Base-by-base conservation (phyloP, 306 rosid species). In the Cucurbita ficifolia region DNA sequence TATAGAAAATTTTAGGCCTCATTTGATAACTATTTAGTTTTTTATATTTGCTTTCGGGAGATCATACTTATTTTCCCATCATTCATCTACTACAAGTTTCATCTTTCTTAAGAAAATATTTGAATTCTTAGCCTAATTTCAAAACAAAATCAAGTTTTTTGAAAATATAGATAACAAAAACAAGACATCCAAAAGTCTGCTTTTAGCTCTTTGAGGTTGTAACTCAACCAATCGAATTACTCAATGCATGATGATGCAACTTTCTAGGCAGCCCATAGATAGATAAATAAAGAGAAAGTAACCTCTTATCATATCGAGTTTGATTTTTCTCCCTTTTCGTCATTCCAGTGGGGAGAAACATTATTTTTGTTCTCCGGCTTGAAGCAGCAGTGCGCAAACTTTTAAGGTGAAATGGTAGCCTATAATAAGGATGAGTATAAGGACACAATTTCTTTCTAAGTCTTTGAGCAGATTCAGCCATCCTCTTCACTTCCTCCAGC, bases 401-500 rank as follows among this genome's bases (percentile, higher is more conserved):
- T 75, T 54, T 79, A 52, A 91, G 96, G 71, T 69, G 48, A 81
- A 38, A 13, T 11, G 99, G 96, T 13, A 89, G 78, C 80, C 61
- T 84, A 73, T 55, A 84, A 72, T 72, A n/a, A 70, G 84, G 18
- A 75, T 81, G 36, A 70, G 83, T n/a, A 76, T 83, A 73, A 14
- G 80, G 61, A 13, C 96, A 85, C 76, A 91, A 75, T 72, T 86
- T 89, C 73, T 73, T 80, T 84, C 96, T 88, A 77, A 73, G 76
- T 73, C 96, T 85, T 64, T 82, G 86, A 78, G 99, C 86, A 68
- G 92, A 88, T 77, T 94, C 97, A 74, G 97, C 84, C 74, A 83
- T 86, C 82, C 97, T 89, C 87, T 89, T 94, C 78, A 82, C 81
- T 72, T 94, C 96, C 87, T 94, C 97, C 2, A 94, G 86, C 80